phyloP scores from a whole-genome alignment of 331 rosid genomes.

The Rosa hybrid region DNA sequence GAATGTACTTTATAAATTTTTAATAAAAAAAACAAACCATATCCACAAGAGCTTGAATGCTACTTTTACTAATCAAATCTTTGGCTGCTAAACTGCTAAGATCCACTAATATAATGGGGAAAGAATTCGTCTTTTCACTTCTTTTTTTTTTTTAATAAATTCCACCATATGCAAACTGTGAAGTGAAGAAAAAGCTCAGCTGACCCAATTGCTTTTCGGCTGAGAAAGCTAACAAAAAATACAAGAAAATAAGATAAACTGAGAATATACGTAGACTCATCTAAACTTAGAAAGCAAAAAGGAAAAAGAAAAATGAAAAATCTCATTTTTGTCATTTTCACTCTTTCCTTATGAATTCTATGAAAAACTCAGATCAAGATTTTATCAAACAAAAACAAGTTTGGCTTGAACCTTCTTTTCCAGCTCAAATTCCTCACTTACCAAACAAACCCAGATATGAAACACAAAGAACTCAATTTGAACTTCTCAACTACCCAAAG shows the following conservation, averaged over 20 bases:
- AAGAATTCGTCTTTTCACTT: conserved; percentile 8
- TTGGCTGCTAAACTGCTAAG: conserved; percentile 15
- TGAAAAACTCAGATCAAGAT: conserved; percentile 14
- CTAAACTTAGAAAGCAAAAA: background rate
- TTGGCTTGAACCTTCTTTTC: background rate
- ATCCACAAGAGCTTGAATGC: conserved; percentile 17
- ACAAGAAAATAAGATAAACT: background rate
- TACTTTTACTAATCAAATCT: conserved; percentile 13
- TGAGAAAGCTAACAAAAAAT: background rate
- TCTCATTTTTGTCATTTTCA: conserved; percentile 4
- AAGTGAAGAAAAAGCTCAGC: background rate
- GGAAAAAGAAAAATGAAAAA: too few relatives aligned
- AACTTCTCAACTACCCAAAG: conserved; percentile 12
- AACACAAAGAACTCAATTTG: conserved; percentile 16
- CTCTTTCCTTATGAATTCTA: background rate
- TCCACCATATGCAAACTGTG: conserved; percentile 1
- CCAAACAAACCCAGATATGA: conserved; percentile 16
- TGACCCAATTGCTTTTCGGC: conserved; percentile 17
- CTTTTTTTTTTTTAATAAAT: background rate
- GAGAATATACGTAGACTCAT: background rate
- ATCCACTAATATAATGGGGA: conserved; percentile 9
- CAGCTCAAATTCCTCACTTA: conserved; percentile 6
- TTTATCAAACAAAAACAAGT: background rate
- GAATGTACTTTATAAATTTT: conserved; percentile 16
- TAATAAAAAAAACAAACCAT: conserved; percentile 3